These are phyloP conservation scores for Huntiella savannae DNA, from an alignment of 2,329 filamentous ascomycete species.

Conservation along the genomic window DNA sequence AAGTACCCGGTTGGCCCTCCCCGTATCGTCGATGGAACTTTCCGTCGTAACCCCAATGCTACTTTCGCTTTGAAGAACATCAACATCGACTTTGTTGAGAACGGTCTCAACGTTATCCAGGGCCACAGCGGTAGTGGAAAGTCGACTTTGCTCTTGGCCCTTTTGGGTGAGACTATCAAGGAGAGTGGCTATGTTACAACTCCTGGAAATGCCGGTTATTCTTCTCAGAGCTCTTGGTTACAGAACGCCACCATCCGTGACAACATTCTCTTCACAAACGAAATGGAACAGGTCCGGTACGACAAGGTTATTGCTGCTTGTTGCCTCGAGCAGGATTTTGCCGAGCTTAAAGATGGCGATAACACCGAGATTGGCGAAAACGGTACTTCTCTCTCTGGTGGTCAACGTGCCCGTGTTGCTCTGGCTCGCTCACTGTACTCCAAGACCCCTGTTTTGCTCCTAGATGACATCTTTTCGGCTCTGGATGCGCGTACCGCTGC, in stretches of 20 bases:
- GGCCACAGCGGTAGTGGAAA: conserved; percentile 39
- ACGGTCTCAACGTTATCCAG: conserved; percentile 33
- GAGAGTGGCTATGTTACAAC: conserved; percentile 28
- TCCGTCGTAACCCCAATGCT: conserved; percentile 30
- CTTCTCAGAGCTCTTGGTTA: conserved; percentile 37
- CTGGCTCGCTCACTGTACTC: conserved; percentile 39
- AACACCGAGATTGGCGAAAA: conserved; percentile 34
- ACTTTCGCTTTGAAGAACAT: conserved; percentile 29
- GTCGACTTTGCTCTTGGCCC: conserved; percentile 33
- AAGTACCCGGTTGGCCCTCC: conserved; percentile 31
- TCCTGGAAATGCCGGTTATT: conserved; percentile 34
- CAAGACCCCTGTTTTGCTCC: conserved; percentile 31
- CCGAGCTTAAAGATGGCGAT: conserved; percentile 30
- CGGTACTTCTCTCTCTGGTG: conserved; percentile 35
- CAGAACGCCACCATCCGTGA: conserved; percentile 36
- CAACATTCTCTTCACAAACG: conserved; percentile 35
- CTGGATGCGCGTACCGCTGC: conserved; percentile 39
- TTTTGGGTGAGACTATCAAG: conserved; percentile 34
- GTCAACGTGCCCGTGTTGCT: conserved; percentile 36
- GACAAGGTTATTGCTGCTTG: conserved; percentile 35
- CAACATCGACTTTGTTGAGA: conserved; percentile 31
- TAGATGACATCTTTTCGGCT: conserved; percentile 41
- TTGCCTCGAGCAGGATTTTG: conserved; percentile 30
- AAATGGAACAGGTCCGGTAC: conserved; percentile 34
- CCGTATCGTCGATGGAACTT: conserved; percentile 26